A percentile compares a stretch with the other conserved stretches of the same genome.
Conservation (phyloP, 2,329 filamentous ascomycete genomes). For the Aureobasidium vineae region DNA sequence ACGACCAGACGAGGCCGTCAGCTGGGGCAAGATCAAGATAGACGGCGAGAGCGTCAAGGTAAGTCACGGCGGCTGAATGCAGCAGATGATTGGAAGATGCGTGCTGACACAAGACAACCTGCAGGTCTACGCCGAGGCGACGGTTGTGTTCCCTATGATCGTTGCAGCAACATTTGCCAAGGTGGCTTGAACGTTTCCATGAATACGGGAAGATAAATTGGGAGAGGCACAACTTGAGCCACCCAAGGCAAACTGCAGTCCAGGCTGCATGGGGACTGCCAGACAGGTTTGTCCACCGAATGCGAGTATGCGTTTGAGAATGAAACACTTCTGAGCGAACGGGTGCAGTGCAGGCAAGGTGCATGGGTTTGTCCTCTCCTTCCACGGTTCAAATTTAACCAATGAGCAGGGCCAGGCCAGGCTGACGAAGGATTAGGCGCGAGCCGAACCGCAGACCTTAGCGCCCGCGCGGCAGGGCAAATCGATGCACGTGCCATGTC, state of each 20-base stretch:
- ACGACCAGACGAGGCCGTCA: conserved; percentile 91
- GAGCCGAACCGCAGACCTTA: conserved; percentile 22
- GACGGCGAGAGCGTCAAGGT: conserved; percentile 86
- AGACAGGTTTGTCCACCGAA: neutral
- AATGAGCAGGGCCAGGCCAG: neutral
- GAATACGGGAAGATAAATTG: neutral
- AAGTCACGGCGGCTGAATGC: conserved; percentile 38
- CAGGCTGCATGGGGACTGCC: neutral
- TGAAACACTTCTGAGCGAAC: conserved; percentile 3
- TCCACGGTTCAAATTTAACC: neutral
- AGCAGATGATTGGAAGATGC: neutral
- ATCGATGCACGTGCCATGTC: neutral
- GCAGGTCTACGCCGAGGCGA: conserved; percentile 64
- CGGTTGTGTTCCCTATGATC: conserved; percentile 65
- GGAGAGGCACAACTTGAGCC: neutral
- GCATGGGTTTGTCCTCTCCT: neutral
- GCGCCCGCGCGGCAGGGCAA: conserved; percentile 14
- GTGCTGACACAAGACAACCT: conserved; percentile 18
- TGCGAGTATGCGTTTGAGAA: neutral
- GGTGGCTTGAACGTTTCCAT: conserved; percentile 27
- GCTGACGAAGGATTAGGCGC: conserved; percentile 20
- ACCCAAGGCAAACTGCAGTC: neutral
- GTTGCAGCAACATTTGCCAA: conserved; percentile 66
- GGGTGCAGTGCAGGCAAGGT: conserved; percentile 4
- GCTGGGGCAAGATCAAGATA: conserved; percentile 97